Evolutionary conservation across 1,284 basidiomycete genomes (phyloP), one percentile per base, ranked within the genome.

Genomic region (Exobasidium rhododendri): DNA sequence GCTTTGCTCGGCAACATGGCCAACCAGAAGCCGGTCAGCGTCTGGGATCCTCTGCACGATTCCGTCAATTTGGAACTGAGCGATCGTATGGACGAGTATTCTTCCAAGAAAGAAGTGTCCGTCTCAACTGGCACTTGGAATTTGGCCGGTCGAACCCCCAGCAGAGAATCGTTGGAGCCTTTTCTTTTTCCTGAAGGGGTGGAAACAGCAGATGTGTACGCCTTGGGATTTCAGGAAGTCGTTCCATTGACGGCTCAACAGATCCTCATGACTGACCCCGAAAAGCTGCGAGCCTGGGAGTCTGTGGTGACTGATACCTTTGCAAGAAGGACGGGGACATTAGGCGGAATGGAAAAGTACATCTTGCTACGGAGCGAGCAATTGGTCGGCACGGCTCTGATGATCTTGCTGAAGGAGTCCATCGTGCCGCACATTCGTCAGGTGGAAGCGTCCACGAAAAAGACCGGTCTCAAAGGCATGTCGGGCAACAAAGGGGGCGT

Each of bases 401-500:
- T 98, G 56, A 84, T 98, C 3, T 82, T 97, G 32, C 89, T 93
- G 54, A 91, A 90, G 80, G 82, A 86, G 17, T 86, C 87, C 53
- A 77, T 97, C 49, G 86, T 89, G 1, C 83, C 86, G 22, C 84
- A 89, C 32, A 90, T 98, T 56, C 86, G 92, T 50, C 89, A 90
- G 63, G 92, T 98, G 6, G 96, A 98, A 81, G 92, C 88, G 2
- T 85, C 92, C 3, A 89, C 89, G 30, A 88, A 92, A 71, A 99
- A 98, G 91, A 98, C 96, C 3, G 96, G 96, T 22, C 83, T 98
- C 43, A 87, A 92, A 60, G 96, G 96, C 14, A 92, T 98, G 86
- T 92, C 91, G 4, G 96, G 96, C 24, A 99, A 98, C 82, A 99
- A 83, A 67, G 82, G 82, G 20, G 94, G 92, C 10, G 91, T 96